Evolutionary conservation across 176 grass and related monocot species (phyloP), one percentile per base, ranked within the genome.

Genomic region (Carex myosuroides): DNA sequence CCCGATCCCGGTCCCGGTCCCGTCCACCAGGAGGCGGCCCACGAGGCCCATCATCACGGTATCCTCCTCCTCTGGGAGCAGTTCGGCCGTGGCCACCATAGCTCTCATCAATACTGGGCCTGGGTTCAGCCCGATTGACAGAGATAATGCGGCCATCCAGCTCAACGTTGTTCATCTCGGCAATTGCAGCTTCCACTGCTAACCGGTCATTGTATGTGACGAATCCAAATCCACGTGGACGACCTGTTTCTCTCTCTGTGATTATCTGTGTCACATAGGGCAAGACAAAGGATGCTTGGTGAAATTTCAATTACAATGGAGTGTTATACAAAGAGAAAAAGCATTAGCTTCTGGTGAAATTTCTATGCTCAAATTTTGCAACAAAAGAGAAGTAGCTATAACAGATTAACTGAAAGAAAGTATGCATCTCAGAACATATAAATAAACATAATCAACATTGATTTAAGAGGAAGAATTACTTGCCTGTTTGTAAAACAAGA

Each of bases 141-240:
- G 97, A 96, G 86, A 99, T 99, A 59, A 85, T 91, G 13, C 97
- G 87, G 1, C 97, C 97, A 85, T 99, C 91, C 46, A 99, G 71
- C 73, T 99, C 91, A 81, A 60, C 74, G 64, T 94, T 91, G 86
- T 99, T 93, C 97, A 99, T 99, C 72, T 86, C 92, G 32, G 70
- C 72, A 66, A 99, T 99, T 7, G 97, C 90, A 85, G 66, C 89
- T 69, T 99, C 93, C 70, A 89, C 89, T 81, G 93, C 89, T 60
- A 84, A 82, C 32, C 89, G 85, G 85, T 96, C 91, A 0, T 88
- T 88, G 82, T 95, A 99, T 22, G 93, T 99, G 60, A 99, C 93
- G 88, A 99, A 99, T 83, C 97, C 97, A 87, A 99, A 99, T 32
- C 97, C 97, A 52, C 93, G 92, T 59, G 97, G 94, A 30, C 97